Evolutionary conservation across 768 basidiomycete genomes (phyloP).

Genomic region (Mycena chlorophos): DNA sequence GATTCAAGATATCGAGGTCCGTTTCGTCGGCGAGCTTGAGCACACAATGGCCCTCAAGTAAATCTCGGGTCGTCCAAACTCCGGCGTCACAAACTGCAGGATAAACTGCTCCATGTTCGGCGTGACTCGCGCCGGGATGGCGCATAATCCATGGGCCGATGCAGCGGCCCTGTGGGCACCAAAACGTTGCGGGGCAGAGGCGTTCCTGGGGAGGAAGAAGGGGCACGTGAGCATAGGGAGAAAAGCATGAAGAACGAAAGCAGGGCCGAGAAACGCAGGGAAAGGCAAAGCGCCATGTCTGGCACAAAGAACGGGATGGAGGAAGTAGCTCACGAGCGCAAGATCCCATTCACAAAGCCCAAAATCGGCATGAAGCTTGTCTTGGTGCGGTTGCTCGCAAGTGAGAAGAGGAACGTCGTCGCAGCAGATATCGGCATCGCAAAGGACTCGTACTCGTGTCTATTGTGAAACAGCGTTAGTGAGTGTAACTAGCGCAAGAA

Average conservation of each 20-base stretch:
- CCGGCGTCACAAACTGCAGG: constrained; percentile 70
- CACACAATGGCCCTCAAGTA: constrained; percentile 82
- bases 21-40: constrained; percentile 87
- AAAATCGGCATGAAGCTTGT: constrained; percentile 78
- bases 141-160: constrained; percentile 80
- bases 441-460: too few relatives aligned
- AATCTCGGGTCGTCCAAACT: constrained; percentile 62
- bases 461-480: too few relatives aligned
- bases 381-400: constrained; percentile 79
- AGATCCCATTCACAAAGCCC: too few relatives aligned
- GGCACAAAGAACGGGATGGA: constrained; percentile 44
- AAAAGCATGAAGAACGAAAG: too few relatives aligned
- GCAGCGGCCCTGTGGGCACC: constrained; percentile 62
- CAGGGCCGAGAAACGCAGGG: too few relatives aligned
- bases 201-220: too few relatives aligned
- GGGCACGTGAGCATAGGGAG: too few relatives aligned
- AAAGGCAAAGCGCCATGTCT: background rate
- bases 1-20: constrained; percentile 81
- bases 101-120: constrained; percentile 77
- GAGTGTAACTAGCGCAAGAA: too few relatives aligned
- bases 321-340: constrained; percentile 74
- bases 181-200: too few relatives aligned
- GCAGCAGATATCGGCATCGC: constrained; percentile 74
- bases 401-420: constrained; percentile 75
- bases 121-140: constrained; percentile 79